Conservation (phyloP, 768 basidiomycete genomes). For the Leucocoprinus sp. region DNA sequence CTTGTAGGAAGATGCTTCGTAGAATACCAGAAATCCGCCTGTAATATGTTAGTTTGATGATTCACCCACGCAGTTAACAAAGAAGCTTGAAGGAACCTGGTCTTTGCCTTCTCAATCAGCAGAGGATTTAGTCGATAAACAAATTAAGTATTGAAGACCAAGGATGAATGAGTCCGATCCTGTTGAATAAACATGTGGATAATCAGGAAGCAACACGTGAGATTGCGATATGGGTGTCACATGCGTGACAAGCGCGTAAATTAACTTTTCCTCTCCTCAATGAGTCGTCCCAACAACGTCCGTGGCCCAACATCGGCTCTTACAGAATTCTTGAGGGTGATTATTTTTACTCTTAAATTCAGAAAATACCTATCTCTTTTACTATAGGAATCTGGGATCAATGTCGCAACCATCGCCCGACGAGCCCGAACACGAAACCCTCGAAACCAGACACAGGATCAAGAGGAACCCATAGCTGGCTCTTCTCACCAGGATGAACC, state of each 20-base stretch:
- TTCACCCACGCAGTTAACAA: too few relatives aligned
- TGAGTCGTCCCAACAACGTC: conserved; percentile 40
- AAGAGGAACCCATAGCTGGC: conserved; percentile 34
- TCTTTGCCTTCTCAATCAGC: too few relatives aligned
- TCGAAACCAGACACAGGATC: conserved; percentile 15
- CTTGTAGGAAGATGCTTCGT: too few relatives aligned
- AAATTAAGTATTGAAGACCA: too few relatives aligned
- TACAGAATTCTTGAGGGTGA: conserved; percentile 73
- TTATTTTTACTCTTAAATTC: conserved; percentile 12
- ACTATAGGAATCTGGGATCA: conserved; percentile 38
- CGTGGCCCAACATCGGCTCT: conserved; percentile 78
- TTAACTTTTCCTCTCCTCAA: conserved; percentile 6
- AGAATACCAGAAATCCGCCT: too few relatives aligned
- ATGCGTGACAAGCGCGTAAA: conserved; percentile 8
- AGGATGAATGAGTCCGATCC: too few relatives aligned
- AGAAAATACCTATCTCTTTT: neutral
- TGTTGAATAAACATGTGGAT: too few relatives aligned
- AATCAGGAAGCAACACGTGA: neutral
- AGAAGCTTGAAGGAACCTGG: too few relatives aligned
- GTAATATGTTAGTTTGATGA: too few relatives aligned
- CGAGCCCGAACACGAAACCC: conserved; percentile 26
- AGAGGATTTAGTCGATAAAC: neutral
- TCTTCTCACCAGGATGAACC: conserved; percentile 27
- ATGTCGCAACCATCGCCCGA: conserved; percentile 36
- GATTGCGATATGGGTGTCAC: neutral